Evolutionary conservation across 371 early-diverging fungal species (phyloP), one percentile per base, ranked within the genome.

Genomic region (Mortierella sp.): DNA sequence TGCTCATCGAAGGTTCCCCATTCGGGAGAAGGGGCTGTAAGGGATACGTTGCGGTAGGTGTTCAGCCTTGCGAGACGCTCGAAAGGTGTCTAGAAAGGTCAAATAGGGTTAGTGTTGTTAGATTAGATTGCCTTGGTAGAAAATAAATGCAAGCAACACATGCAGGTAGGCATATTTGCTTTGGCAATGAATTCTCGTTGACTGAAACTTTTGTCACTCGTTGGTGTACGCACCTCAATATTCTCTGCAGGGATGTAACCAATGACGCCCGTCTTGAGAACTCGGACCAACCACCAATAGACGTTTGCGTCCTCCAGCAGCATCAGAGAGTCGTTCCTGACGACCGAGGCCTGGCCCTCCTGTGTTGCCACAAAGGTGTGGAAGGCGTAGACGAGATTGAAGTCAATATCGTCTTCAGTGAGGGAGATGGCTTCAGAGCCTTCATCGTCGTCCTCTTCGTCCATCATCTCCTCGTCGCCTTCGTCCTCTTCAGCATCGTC

Each of bases 181-280:
- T 61, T 34, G 31, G 34, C 61, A 8, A 34, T 31, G 61, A 34
- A 61, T 61, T 16, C 9, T 26, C 34, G 5, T 57, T 19, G 5
- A 34, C 19, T 19, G n/a, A 61, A 61, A 28, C 61, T 5, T 0
- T 14, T 61, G 61, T 13, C 26, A 3, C 13, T 13, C 1, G 14
- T 26, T 28, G 3, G 28, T 16, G 34, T 28, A 44, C 74, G 75
- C 55, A 95, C 94, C 90, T 98, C 98, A 72, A 98, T 94, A 82
- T 97, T 98, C 83, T 98, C 98, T 6, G 98, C 98, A 24, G 98
- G 98, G 61, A 98, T 97, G 82, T 98, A 98, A 13, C 98, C 98
- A 75, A 98, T 95, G 88, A 96, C 96, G 64, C 93, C 93, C 61
- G 94, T 95, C 79, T 95, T 95, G 44, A 96, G 90, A 61, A 96